A percentile compares a stretch with the other conserved stretches of the same genome.
Evolutionary conservation across 768 basidiomycete genomes (phyloP).

Genomic region (Lactarius sanguifluus): DNA sequence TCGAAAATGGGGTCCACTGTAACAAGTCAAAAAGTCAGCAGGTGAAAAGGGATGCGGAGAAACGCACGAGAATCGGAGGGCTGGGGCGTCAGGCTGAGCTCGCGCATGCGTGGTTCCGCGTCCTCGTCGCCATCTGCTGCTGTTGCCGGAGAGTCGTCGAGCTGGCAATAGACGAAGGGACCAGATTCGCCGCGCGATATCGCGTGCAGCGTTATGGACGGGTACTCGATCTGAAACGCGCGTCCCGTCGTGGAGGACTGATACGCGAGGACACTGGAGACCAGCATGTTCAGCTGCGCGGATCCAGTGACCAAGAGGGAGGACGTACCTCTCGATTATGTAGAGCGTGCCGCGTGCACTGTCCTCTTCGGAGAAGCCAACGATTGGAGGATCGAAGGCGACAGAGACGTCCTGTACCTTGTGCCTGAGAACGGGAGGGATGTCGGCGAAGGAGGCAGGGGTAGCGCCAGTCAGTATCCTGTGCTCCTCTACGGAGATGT

Average conservation of each 20-base stretch:
- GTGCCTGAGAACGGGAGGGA: slow-evolving; percentile 79
- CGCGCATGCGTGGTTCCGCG: slow-evolving; percentile 60
- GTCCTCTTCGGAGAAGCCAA: slow-evolving; percentile 55
- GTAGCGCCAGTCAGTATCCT: slow-evolving; percentile 68
- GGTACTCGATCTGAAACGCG: slow-evolving; percentile 86
- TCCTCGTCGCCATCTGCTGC: slow-evolving; percentile 43
- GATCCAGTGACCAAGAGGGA: slow-evolving; percentile 21
- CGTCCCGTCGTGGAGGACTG: slow-evolving; percentile 62
- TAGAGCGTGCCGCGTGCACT: slow-evolving; percentile 67
- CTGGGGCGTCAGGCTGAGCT: slow-evolving; percentile 74
- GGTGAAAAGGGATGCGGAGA: background rate
- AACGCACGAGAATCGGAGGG: slow-evolving; percentile 58
- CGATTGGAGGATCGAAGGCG: slow-evolving; percentile 64
- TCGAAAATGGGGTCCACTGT: slow-evolving; percentile 85
- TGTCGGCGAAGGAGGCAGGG: slow-evolving; percentile 78
- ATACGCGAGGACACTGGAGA: slow-evolving; percentile 69
- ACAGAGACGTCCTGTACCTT: slow-evolving; percentile 70
- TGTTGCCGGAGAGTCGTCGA: slow-evolving; percentile 62
- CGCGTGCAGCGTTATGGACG: slow-evolving; percentile 90
- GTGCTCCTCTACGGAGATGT: slow-evolving; percentile 67
- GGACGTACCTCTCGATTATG: slow-evolving; percentile 75
- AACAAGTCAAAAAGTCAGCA: background rate
- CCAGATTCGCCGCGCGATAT: slow-evolving; percentile 67
- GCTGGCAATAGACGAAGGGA: slow-evolving; percentile 89
- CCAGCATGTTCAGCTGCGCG: slow-evolving; percentile 10